A percentile compares a stretch with the other conserved stretches of the same genome.
Evolutionary conservation across 805 yeast genomes (phyloP).

Genomic region (Candida sanyiensis): DNA sequence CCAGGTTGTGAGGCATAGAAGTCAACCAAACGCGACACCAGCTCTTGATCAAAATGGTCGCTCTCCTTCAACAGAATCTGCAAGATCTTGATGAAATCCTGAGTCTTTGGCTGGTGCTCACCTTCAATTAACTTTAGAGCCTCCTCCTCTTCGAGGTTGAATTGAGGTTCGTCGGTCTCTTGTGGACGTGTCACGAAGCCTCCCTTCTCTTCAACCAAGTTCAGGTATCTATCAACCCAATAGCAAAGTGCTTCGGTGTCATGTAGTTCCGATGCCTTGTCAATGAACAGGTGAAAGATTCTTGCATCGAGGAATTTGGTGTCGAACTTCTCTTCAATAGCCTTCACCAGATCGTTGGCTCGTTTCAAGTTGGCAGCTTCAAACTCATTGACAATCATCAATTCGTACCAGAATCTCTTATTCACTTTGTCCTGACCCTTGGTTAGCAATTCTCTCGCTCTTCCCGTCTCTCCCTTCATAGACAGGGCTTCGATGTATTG

Average conservation of each 20-base stretch:
- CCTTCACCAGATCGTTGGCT: slow-evolving; percentile 32
- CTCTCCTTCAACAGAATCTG: slow-evolving; percentile 21
- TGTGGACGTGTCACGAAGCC: slow-evolving; percentile 5
- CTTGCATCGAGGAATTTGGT: slow-evolving; percentile 33
- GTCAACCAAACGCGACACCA: slow-evolving; percentile 21
- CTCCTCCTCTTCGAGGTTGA: slow-evolving; percentile 23
- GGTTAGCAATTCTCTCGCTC: slow-evolving; percentile 35
- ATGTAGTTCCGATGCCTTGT: slow-evolving; percentile 26
- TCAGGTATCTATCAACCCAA: slow-evolving; percentile 29
- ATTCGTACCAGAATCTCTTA: slow-evolving; percentile 49
- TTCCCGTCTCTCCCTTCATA: slow-evolving; percentile 27
- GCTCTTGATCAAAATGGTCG: not conserved
- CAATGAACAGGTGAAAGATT: slow-evolving; percentile 31
- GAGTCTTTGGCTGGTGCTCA: slow-evolving; percentile 22
- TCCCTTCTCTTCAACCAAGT: slow-evolving; percentile 26
- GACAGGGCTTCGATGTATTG: slow-evolving; percentile 42
- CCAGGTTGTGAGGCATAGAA: slow-evolving; percentile 21
- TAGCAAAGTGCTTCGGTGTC: slow-evolving; percentile 25
- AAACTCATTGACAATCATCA: slow-evolving; percentile 39
- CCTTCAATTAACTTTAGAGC: slow-evolving; percentile 28
- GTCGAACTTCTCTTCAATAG: slow-evolving; percentile 25
- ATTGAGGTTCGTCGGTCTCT: slow-evolving; percentile 10
- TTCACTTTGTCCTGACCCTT: slow-evolving; percentile 32
- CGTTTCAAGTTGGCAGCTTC: slow-evolving; percentile 27
- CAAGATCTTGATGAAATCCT: slow-evolving; percentile 25